These are phyloP conservation scores for Cyberlindnera mycetangii DNA, from an alignment of 805 yeast species.

Conservation along the genomic window DNA sequence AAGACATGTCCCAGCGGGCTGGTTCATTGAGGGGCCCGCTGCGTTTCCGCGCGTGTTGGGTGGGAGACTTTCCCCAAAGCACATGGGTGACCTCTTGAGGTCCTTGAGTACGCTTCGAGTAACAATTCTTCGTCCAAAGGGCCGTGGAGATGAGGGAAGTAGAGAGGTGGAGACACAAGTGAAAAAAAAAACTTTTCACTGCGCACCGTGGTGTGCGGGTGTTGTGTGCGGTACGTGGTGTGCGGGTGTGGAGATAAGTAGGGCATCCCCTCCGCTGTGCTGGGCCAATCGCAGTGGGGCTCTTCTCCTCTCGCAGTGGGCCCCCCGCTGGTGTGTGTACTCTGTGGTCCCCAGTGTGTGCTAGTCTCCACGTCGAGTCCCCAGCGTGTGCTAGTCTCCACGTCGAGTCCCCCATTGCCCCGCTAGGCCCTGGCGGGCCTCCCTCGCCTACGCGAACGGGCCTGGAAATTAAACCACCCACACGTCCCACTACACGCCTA, in stretches of 20 bases:
- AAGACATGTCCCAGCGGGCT: constrained; percentile 12
- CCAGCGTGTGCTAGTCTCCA: too few relatives aligned
- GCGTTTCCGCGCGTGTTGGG: constrained; percentile 65
- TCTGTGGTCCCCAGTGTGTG: too few relatives aligned
- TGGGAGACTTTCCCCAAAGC: constrained; percentile 94
- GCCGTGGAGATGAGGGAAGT: constrained; percentile 32
- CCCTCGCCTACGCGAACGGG: too few relatives aligned
- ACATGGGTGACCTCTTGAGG: constrained; percentile 21
- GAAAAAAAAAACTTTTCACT: not conserved
- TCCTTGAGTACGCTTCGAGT: constrained; percentile 66
- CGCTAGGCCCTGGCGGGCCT: too few relatives aligned
- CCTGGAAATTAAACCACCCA: too few relatives aligned
- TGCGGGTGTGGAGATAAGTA: not conserved
- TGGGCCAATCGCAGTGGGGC: too few relatives aligned
- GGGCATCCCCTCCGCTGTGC: not conserved
- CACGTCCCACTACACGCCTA: too few relatives aligned
- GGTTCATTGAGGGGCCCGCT: constrained; percentile 30
- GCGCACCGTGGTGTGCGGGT: not conserved
- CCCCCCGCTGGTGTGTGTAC: too few relatives aligned
- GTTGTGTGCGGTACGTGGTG: not conserved
- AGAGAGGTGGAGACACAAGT: not conserved
- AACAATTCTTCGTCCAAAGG: constrained; percentile 69
- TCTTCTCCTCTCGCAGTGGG: too few relatives aligned
- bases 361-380: too few relatives aligned
- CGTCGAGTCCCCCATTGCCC: too few relatives aligned